Evolutionary conservation across 331 rosid genomes (phyloP).

Genomic region (Arachis monticola): DNA sequence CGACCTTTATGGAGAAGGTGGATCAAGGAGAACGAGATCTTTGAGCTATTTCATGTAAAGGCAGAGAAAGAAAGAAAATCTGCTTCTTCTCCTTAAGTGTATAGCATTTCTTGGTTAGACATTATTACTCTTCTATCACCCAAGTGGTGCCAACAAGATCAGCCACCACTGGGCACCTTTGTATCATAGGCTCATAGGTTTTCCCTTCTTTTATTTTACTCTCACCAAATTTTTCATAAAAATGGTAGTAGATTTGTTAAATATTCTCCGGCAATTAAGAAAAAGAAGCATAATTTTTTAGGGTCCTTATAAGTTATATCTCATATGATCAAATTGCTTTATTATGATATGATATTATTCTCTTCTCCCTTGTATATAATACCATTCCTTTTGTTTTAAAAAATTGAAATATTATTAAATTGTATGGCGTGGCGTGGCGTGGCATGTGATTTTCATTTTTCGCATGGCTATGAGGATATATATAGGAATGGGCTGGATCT

Average conservation of each 20-base stretch:
- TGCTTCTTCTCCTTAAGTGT: constrained; percentile 50
- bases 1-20: constrained; percentile 94
- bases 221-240: constrained; percentile 30
- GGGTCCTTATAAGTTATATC: neutral
- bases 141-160: constrained; percentile 37
- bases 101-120: constrained; percentile 37
- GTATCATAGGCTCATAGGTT: constrained; percentile 46
- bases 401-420: too few relatives aligned
- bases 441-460: too few relatives aligned
- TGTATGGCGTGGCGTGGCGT: too few relatives aligned
- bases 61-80: neutral
- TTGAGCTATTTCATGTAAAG: constrained; percentile 93
- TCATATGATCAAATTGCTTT: neutral
- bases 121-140: constrained; percentile 40
- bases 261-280: constrained; percentile 5
- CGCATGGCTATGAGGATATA: too few relatives aligned
- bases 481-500: too few relatives aligned
- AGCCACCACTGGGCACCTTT: constrained; percentile 36
- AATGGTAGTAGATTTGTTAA: constrained; percentile 21
- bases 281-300: constrained; percentile 22
- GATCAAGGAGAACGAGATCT: constrained; percentile 79
- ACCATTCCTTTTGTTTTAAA: too few relatives aligned
- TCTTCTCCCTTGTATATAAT: too few relatives aligned
- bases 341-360: too few relatives aligned
- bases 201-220: neutral